Evolutionary conservation across 495 filamentous ascomycete genomes (phyloP).

Genomic region (Cairneyella variabilis): DNA sequence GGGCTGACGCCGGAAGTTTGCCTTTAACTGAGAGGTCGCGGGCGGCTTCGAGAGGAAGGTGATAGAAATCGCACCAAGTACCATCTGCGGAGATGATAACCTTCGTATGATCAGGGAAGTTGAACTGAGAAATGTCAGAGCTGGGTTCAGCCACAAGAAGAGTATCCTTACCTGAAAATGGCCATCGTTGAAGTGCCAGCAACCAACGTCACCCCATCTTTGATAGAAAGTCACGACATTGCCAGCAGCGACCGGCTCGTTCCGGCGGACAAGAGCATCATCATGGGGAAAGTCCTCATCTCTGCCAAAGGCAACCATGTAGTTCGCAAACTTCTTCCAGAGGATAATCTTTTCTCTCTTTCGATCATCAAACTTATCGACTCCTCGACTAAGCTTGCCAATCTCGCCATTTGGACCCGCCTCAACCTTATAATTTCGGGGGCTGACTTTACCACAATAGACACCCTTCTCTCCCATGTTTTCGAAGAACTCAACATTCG

Average conservation of each 20-base stretch:
- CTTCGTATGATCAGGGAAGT: constrained; percentile 98
- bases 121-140: constrained; percentile 55
- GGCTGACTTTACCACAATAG: constrained; percentile 54
- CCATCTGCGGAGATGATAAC: constrained; percentile 72
- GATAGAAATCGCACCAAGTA: constrained; percentile 79
- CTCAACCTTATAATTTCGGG: constrained; percentile 54
- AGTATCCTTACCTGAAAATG: constrained; percentile 64
- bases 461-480: constrained; percentile 65
- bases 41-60: constrained; percentile 68
- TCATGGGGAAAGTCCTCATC: constrained; percentile 46
- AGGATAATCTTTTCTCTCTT: constrained; percentile 72
- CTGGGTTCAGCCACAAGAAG: constrained; percentile 2
- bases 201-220: constrained; percentile 77
- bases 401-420: constrained; percentile 47
- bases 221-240: constrained; percentile 87
- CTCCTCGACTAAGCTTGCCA: constrained; percentile 47
- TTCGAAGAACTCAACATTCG: constrained; percentile 76
- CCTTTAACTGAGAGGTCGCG: constrained; percentile 57
- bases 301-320: constrained; percentile 70
- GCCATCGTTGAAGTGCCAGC: constrained; percentile 87
- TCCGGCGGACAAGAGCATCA: constrained; percentile 43
- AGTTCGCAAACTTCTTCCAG: constrained; percentile 91
- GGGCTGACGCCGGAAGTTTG: constrained; percentile 61
- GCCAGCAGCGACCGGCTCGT: constrained; percentile 42
- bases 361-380: constrained; percentile 59